These are phyloP conservation scores for Coniochaeta ligniaria DNA, from an alignment of 2,329 filamentous ascomycete genomes.

Conservation along the genomic window DNA sequence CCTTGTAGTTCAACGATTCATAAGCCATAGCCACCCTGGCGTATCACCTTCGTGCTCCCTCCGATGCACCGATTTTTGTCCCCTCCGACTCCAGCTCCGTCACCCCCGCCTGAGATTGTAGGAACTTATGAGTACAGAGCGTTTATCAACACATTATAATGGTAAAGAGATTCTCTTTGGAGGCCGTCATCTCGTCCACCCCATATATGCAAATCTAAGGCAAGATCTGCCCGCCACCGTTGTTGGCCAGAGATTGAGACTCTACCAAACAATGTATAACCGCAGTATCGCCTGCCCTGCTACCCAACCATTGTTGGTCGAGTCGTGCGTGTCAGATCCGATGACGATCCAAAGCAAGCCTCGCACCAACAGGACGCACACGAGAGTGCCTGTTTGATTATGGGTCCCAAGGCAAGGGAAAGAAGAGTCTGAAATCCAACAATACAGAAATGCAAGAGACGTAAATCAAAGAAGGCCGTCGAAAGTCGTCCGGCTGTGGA, in stretches of 20 bases:
- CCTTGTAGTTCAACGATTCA: background rate
- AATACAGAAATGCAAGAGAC: background rate
- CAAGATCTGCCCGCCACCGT: background rate
- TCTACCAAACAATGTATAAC: background rate
- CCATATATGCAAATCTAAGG: background rate
- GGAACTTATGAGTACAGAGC: background rate
- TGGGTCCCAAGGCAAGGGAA: background rate
- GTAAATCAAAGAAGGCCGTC: background rate
- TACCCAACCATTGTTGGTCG: background rate
- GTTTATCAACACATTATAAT: background rate
- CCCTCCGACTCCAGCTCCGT: background rate
- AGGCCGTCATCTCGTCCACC: background rate
- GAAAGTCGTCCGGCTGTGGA: background rate
- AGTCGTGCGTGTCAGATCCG: background rate
- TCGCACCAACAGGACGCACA: background rate
- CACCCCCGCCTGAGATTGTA: background rate
- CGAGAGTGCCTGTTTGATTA: background rate
- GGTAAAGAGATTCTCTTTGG: background rate
- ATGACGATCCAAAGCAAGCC: background rate
- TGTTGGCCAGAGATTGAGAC: background rate
- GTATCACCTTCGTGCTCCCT: background rate
- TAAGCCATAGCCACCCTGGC: background rate
- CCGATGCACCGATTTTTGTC: background rate
- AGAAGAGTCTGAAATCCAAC: background rate
- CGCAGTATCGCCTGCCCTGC: background rate